phyloP scores from a whole-genome alignment of 2,329 filamentous ascomycete genomes.

The Thelonectria discophora region DNA sequence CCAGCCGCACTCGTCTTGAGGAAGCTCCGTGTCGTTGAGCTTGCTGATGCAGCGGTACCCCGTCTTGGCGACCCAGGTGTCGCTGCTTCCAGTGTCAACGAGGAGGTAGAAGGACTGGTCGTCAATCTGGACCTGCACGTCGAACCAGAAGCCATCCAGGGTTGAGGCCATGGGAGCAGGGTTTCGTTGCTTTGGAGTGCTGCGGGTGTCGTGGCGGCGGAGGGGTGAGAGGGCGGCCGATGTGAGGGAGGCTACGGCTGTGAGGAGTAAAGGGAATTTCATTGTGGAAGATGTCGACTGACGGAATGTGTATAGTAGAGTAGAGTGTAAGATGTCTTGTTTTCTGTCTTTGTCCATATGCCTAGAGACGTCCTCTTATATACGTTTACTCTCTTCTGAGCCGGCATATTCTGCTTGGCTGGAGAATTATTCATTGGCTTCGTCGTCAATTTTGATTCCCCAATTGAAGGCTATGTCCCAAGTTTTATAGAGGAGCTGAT shows the following conservation, averaged over 20 bases:
- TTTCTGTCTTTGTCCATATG: not conserved
- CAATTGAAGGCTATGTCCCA: no score
- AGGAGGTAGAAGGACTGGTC: conserved; percentile 30
- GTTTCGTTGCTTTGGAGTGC: conserved; percentile 3
- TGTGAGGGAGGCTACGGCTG: not conserved
- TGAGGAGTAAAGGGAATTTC: conserved; percentile 7
- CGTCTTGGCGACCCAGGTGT: conserved; percentile 27
- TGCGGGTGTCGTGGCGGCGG: conserved; percentile 10
- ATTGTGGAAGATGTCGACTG: not conserved
- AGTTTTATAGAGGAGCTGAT: not conserved
- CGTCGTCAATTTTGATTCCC: conserved; percentile 8
- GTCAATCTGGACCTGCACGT: conserved; percentile 26
- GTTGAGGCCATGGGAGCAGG: conserved; percentile 18
- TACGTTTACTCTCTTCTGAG: not conserved
- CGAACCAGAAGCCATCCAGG: conserved; percentile 32
- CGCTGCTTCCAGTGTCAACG: conserved; percentile 33
- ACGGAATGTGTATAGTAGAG: no score
- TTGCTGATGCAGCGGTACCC: conserved; percentile 28
- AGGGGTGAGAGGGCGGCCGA: conserved; percentile 18
- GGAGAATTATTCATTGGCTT: conserved; percentile 10
- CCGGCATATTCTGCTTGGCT: not conserved
- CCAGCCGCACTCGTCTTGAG: conserved; percentile 24
- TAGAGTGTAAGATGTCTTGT: no score
- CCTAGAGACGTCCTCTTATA: not conserved
- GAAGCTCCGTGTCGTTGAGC: conserved; percentile 12